Evolutionary conservation across 257 asterid genomes (phyloP).

Genomic region (Gentiana dahurica): DNA sequence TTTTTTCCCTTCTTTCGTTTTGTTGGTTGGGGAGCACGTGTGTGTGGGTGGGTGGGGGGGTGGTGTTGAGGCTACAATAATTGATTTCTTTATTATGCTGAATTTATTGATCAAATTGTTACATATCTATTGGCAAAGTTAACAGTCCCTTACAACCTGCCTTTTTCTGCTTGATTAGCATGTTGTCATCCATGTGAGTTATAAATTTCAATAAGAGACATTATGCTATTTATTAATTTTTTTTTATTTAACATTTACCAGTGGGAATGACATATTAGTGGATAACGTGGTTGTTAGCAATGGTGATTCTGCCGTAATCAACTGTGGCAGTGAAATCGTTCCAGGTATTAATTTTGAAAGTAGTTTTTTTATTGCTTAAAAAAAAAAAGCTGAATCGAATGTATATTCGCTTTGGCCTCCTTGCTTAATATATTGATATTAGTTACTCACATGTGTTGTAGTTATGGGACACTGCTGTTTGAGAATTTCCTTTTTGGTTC

Average conservation of each 20-base stretch:
- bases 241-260: constrained; percentile 9
- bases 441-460: neutral
- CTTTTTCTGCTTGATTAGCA: neutral
- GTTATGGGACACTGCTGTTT: neutral
- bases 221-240: neutral
- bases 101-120: no score
- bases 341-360: constrained; percentile 57
- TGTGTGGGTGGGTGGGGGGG: no score
- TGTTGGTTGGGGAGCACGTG: no score
- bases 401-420: no score
- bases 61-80: no score
- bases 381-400: no score
- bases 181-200: neutral
- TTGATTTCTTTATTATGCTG: no score
- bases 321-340: constrained; percentile 81
- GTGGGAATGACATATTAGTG: constrained; percentile 48
- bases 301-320: constrained; percentile 43
- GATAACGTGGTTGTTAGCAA: constrained; percentile 53
- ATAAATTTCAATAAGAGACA: neutral
- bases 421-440: neutral
- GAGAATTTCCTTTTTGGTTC: neutral
- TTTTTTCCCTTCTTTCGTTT: no score
- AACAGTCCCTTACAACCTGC: no score
- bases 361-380: no score
- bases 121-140: no score